Conservation (phyloP, 371 early-diverging fungal genomes). For the Mucor sp. region DNA sequence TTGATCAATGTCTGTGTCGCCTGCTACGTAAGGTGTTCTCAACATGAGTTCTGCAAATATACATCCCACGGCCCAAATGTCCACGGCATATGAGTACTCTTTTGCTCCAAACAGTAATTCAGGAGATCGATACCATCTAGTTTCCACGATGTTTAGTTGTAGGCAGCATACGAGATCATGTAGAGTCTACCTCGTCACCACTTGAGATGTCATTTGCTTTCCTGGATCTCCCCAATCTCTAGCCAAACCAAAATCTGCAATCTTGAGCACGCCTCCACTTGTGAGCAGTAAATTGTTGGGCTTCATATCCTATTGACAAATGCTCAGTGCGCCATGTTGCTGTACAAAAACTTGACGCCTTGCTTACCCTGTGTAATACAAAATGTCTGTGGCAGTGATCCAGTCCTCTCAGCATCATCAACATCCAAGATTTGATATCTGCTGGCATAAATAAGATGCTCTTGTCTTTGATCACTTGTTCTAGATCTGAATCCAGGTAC, state of each 20-base stretch:
- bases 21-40: constrained; percentile 95
- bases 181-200: constrained; percentile 84
- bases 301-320: constrained; percentile 88
- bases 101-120: constrained; percentile 96
- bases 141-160: no score
- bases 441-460: constrained; percentile 92
- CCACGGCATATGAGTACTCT: constrained; percentile 89
- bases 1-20: constrained; percentile 94
- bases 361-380: constrained; percentile 87
- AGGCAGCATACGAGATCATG: not conserved
- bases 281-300: constrained; percentile 99
- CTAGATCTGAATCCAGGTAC: constrained; percentile 95
- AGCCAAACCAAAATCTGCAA: constrained; percentile 99
- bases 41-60: constrained; percentile 99
- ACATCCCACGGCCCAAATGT: constrained; percentile 99
- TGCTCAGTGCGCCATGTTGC: not conserved
- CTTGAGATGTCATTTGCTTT: constrained; percentile 87
- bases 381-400: constrained; percentile 93
- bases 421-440: constrained; percentile 99
- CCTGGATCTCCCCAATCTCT: constrained; percentile 89
- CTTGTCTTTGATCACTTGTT: constrained; percentile 97
- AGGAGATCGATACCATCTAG: constrained; percentile 99
- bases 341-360: not conserved
- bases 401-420: constrained; percentile 96
- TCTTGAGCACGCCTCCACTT: constrained; percentile 88